Base-by-base conservation (phyloP, 176 grass and related monocot species). In the Zoysia japonica region DNA sequence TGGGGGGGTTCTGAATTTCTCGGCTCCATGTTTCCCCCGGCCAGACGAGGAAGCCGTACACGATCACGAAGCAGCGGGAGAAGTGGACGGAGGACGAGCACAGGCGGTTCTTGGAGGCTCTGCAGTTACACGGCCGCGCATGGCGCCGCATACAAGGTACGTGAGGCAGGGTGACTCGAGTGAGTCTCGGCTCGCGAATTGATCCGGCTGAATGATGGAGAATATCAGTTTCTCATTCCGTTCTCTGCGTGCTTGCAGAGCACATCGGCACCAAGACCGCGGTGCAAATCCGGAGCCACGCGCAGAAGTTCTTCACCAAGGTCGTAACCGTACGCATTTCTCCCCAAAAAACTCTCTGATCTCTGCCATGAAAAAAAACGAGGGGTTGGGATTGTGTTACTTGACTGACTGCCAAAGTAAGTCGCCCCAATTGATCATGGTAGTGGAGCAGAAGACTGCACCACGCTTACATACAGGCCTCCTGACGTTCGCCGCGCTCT, bases 261-360 rank as follows among this genome's bases (percentile, higher is more conserved):
- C 85, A 97, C 78, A 88, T 97, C 38, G 85, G 94, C 77, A 97
- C 91, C 85, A 97, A 94, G 89, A 97, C 94, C 0, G 88, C 94
- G 7, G 92, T 97, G 80, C 94, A 97, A 75, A 92, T 97, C 84
- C 90, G 94, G 67, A 97, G 94, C 74, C 94, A 97, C 79, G 94
- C 94, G 65, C 94, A 97, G 83, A 97, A 97, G 87, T 97, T 97
- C 85, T 97, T 97, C 85, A 90, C 94, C 61, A 97, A 97, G 94
- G 94, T 97, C 82, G 70, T 81, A 17, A 20, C 76, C 61, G 9
- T 76, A 12, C 37, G n/a, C 67, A 40, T 63, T 52, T 65, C 76
- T 20, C 20, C 73, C 69, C 67, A 60, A 65, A 65, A 36, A 69
- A 79, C 6, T 49, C 49, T 67, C 56, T 80, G 44, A 65, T 73